A percentile compares a stretch with the other conserved stretches of the same genome.
Evolutionary conservation across 169 alveolate species (phyloP).

Genomic region (Cryptosporidium tyzzeri): DNA sequence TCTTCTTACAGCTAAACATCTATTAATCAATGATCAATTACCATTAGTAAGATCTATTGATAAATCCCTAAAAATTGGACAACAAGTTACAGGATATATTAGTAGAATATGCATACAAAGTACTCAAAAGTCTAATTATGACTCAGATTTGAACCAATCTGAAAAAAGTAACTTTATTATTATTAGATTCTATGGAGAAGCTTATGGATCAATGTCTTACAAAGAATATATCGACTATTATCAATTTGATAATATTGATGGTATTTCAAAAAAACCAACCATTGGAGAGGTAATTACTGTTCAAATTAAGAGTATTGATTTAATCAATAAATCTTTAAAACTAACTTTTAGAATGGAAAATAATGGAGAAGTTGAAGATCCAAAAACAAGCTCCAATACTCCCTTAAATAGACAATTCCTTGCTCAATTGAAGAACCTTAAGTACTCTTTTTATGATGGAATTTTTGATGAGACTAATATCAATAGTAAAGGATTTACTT

Average conservation of each 20-base stretch:
- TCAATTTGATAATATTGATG: background rate
- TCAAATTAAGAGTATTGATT: slow-evolving; percentile 33
- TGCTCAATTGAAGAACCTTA: background rate
- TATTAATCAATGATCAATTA: slow-evolving; percentile 25
- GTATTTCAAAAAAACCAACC: background rate
- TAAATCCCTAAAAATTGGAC: slow-evolving; percentile 15
- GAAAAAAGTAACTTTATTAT: slow-evolving; percentile 23
- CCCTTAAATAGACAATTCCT: slow-evolving; percentile 10
- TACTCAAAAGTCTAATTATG: background rate
- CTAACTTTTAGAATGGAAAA: background rate
- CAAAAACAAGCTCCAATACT: background rate
- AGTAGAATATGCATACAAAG: slow-evolving; percentile 37
- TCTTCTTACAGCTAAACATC: slow-evolving; percentile 39
- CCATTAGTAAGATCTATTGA: slow-evolving; percentile 10
- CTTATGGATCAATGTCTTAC: slow-evolving; percentile 62
- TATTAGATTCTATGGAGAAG: slow-evolving; percentile 56
- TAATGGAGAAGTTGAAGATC: background rate
- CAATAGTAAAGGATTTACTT: background rate
- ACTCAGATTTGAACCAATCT: background rate
- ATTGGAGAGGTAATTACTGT: slow-evolving; percentile 65
- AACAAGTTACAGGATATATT: slow-evolving; percentile 46
- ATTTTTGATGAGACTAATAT: background rate
- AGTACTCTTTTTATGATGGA: background rate
- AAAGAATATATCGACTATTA: slow-evolving; percentile 15
- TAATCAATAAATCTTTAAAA: slow-evolving; percentile 3